Conservation (phyloP, 768 basidiomycete genomes). For the Albatrellus ellisii region DNA sequence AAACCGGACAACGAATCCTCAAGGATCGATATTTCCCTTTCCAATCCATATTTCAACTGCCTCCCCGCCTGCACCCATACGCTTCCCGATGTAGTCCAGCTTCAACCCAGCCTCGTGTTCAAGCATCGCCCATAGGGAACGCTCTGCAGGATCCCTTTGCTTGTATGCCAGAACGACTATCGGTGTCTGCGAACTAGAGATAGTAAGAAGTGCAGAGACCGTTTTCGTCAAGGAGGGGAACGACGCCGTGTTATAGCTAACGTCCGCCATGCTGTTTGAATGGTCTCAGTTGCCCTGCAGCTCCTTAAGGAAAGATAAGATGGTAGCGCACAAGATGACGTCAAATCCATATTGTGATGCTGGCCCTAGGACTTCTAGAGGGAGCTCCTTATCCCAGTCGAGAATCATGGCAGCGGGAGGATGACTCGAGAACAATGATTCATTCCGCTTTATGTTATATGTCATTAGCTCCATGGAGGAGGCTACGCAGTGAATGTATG, state of each 20-base stretch:
- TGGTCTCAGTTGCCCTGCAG: neutral
- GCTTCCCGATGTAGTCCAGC: conserved; percentile 41
- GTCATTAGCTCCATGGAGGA: conserved; percentile 73
- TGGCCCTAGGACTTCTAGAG: conserved; percentile 28
- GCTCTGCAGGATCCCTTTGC: conserved; percentile 66
- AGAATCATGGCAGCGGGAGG: conserved; percentile 29
- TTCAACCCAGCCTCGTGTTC: conserved; percentile 35
- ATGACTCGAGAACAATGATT: conserved; percentile 19
- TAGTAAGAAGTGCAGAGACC: conserved; percentile 34
- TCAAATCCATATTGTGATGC: conserved; percentile 30
- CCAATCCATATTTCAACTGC: conserved; percentile 67
- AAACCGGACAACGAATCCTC: too few relatives aligned
- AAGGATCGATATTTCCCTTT: too few relatives aligned
- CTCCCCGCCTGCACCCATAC: conserved; percentile 45
- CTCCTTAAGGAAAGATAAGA: neutral
- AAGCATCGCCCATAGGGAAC: conserved; percentile 55
- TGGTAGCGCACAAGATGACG: conserved; percentile 48
- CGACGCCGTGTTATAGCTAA: conserved; percentile 81
- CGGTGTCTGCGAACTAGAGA: conserved; percentile 20
- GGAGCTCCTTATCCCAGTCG: conserved; percentile 64
- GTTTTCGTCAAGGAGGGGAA: conserved; percentile 72
- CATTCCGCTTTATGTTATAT: conserved; percentile 48
- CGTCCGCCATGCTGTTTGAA: conserved; percentile 75
- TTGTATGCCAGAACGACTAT: conserved; percentile 73
- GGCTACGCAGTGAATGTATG: conserved; percentile 24